Evolutionary conservation across 169 alveolate genomes (phyloP).

Genomic region (Eimeria praecox): DNA sequence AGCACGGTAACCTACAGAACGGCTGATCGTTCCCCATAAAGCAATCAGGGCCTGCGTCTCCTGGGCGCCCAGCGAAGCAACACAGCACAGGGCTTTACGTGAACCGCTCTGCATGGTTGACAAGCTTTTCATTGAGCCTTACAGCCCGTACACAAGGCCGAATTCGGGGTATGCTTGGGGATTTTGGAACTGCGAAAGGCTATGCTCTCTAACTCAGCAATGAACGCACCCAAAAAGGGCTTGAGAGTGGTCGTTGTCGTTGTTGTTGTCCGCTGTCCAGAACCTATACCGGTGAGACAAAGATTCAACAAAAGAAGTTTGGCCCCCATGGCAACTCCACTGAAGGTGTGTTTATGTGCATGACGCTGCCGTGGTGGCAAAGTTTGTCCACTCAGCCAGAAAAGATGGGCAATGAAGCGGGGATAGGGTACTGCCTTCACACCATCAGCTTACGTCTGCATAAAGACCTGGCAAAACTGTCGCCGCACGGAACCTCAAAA

Average conservation of each 20-base stretch:
- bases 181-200: background rate
- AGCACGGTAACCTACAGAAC: slow-evolving; percentile 36
- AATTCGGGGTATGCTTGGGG: background rate
- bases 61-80: slow-evolving; percentile 1
- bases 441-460: slow-evolving; percentile 55
- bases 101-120: background rate
- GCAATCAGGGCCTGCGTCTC: slow-evolving; percentile 59
- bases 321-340: background rate
- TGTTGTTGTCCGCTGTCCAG: slow-evolving; percentile 17
- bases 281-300: background rate
- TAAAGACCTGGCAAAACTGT: background rate
- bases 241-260: background rate
- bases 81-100: background rate
- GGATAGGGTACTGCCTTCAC: background rate
- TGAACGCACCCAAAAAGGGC: slow-evolving; percentile 17
- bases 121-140: background rate
- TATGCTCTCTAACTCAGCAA: background rate
- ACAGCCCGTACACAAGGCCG: background rate
- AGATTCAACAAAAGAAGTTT: background rate
- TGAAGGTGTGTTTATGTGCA: background rate
- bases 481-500: background rate
- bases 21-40: slow-evolving; percentile 46
- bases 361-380: background rate
- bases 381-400: background rate
- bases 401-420: background rate